phyloP scores from a whole-genome alignment of 2,329 filamentous ascomycete species.

The Fusarium falciforme region DNA sequence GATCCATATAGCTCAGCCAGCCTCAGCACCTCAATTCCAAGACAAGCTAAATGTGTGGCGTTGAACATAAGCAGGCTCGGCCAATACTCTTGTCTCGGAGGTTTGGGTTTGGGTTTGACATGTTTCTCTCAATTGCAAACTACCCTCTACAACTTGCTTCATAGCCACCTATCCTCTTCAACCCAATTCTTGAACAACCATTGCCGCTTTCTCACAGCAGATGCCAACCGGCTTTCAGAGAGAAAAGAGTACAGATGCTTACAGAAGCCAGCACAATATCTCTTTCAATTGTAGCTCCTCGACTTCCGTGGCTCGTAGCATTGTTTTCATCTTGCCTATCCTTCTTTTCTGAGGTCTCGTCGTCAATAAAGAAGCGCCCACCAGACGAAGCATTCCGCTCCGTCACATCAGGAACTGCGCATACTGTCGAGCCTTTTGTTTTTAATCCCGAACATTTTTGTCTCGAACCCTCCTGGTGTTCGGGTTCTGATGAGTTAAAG shows the following conservation, averaged over 20 bases:
- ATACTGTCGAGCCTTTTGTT: slow-evolving; percentile 26
- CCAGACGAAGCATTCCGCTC: slow-evolving; percentile 38
- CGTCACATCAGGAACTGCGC: slow-evolving; percentile 38
- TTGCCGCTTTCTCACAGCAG: not conserved
- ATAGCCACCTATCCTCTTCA: not conserved
- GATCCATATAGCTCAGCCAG: not conserved
- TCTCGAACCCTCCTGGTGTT: slow-evolving; percentile 16
- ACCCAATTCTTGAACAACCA: not conserved
- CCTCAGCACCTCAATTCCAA: not conserved
- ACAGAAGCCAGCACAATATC: not conserved
- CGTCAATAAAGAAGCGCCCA: slow-evolving; percentile 30
- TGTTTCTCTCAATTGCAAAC: not conserved
- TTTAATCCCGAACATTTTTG: slow-evolving; percentile 23
- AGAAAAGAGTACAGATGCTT: not conserved
- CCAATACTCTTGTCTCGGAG: not conserved
- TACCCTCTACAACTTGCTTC: not conserved
- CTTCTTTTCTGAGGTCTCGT: not conserved
- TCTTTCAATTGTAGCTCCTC: not conserved
- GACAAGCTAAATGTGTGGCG: not conserved
- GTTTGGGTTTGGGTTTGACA: not conserved
- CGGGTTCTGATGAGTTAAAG: slow-evolving; percentile 74
- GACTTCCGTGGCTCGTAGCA: not conserved
- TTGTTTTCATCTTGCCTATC: not conserved
- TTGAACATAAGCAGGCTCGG: not conserved
- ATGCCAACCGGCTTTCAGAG: not conserved